phyloP scores from a whole-genome alignment of 768 basidiomycete species.

The Termitomyces sp. region DNA sequence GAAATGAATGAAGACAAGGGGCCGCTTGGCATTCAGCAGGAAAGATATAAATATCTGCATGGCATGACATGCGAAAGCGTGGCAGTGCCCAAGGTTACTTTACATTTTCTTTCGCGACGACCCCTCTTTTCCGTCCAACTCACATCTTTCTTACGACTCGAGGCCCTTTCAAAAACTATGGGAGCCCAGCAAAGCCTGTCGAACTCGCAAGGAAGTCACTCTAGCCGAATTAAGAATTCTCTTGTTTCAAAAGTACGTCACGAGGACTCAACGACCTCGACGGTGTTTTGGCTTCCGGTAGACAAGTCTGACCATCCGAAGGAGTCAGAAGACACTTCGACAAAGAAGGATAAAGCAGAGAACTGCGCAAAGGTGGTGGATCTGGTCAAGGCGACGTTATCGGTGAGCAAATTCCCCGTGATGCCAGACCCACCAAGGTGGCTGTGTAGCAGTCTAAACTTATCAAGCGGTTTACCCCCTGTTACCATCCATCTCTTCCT shows the following conservation, averaged over 20 bases:
- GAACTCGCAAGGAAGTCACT: conserved; percentile 10
- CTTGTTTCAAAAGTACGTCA: conserved; percentile 10
- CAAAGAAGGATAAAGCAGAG: background rate
- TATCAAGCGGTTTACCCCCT: conserved; percentile 9
- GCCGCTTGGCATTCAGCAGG: background rate
- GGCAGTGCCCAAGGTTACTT: conserved; percentile 2
- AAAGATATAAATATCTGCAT: background rate
- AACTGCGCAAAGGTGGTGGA: background rate
- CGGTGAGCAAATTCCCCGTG: conserved; percentile 7
- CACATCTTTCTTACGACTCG: background rate
- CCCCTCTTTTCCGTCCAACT: background rate
- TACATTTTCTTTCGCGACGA: background rate
- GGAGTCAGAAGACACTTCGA: background rate
- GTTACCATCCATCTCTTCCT: background rate
- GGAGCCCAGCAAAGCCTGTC: conserved; percentile 25
- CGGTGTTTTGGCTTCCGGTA: background rate
- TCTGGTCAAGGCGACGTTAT: background rate
- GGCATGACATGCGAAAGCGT: background rate
- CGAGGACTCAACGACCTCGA: conserved; percentile 1
- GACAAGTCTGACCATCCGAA: background rate
- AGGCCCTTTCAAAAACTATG: conserved; percentile 13
- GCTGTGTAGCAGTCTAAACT: conserved; percentile 12
- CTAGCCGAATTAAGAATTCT: conserved; percentile 15
- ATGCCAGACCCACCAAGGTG: conserved; percentile 1
- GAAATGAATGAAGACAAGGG: background rate